These are phyloP conservation scores for Fraxinus sp. DNA, from an alignment of 305 asterid genomes.

Conservation along the genomic window DNA sequence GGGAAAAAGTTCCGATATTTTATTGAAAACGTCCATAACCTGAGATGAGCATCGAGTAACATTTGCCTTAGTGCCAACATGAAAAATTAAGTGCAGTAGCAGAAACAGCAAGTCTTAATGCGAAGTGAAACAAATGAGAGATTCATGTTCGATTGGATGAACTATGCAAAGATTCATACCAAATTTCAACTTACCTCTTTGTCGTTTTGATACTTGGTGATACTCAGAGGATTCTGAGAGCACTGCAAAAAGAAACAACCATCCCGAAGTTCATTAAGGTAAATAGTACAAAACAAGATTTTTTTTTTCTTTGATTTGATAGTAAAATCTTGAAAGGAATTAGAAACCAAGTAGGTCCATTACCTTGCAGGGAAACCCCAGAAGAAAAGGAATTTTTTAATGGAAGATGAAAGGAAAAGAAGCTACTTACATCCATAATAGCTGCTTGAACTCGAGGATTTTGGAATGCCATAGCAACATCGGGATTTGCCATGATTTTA, in stretches of 20 bases:
- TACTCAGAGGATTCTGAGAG: constrained; percentile 88
- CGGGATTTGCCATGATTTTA: constrained; percentile 95
- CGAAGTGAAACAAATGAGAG: not conserved
- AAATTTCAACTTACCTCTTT: constrained; percentile 69
- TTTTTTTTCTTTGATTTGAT: not conserved
- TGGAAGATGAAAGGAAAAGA: not conserved
- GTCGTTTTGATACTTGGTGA: constrained; percentile 89
- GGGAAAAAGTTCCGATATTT: constrained; percentile 91
- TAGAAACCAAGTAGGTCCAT: not conserved
- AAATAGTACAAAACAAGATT: not conserved
- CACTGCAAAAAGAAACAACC: constrained; percentile 53
- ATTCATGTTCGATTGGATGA: not conserved
- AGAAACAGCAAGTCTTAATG: not conserved
- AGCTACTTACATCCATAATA: constrained; percentile 82
- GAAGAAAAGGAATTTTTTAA: not conserved
- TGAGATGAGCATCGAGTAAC: constrained; percentile 26
- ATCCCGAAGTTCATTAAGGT: not conserved
- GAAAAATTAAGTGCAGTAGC: constrained; percentile 1
- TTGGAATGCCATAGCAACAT: constrained; percentile 97
- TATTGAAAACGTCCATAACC: constrained; percentile 96
- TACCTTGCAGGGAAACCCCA: not conserved
- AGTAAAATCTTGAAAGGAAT: not conserved
- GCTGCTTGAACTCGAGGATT: constrained; percentile 99
- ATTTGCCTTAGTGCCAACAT: not conserved
- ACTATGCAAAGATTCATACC: constrained; percentile 10